phyloP scores from a whole-genome alignment of 495 filamentous ascomycete species.

The Penicillium parvum region DNA sequence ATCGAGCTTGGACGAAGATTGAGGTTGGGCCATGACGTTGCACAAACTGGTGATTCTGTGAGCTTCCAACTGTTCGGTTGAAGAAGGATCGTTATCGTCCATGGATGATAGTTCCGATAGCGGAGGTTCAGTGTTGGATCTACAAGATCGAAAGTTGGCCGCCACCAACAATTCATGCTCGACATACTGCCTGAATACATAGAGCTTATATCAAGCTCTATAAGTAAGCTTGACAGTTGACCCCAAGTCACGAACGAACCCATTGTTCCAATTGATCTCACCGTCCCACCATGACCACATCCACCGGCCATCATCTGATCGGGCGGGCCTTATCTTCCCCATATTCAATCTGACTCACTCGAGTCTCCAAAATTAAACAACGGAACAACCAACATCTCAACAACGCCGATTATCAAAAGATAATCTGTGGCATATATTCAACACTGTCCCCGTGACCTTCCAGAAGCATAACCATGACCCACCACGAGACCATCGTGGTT shows the following conservation, averaged over 20 bases:
- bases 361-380: too few species aligned
- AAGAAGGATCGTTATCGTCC: neutral
- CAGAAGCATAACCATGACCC: constrained; percentile 19
- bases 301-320: constrained; percentile 15
- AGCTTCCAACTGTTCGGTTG: too few species aligned
- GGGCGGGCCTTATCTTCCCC: constrained; percentile 17
- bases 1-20: constrained; percentile 14
- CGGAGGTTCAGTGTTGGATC: too few species aligned
- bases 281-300: constrained; percentile 2
- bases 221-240: too few species aligned
- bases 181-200: too few species aligned
- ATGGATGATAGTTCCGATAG: neutral
- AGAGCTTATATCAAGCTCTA: too few species aligned
- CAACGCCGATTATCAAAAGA: too few species aligned
- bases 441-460: neutral
- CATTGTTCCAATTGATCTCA: neutral
- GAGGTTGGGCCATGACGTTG: neutral
- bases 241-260: neutral
- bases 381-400: too few species aligned
- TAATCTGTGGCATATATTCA: too few species aligned
- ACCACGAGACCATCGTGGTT: constrained; percentile 39
- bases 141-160: too few species aligned
- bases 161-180: too few species aligned
- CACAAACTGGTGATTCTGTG: constrained; percentile 6
- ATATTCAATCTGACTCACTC: constrained; percentile 5